Evolutionary conservation across 371 early-diverging fungal species (phyloP).

Genomic region (Mortierella sp.): DNA sequence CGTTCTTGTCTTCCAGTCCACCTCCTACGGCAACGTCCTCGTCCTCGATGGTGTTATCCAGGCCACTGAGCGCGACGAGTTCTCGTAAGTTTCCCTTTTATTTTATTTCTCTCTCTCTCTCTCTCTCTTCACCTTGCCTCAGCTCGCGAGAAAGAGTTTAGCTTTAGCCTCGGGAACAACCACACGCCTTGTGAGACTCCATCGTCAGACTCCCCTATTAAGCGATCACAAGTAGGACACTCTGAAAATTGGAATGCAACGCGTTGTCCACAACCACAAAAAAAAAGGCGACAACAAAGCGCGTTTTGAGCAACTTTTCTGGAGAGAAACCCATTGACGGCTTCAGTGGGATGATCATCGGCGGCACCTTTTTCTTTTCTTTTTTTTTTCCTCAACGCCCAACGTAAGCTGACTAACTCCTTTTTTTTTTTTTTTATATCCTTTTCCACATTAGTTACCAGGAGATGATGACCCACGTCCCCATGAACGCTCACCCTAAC

Average conservation of each 20-base stretch:
- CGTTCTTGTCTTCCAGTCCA: constrained; percentile 94
- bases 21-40: constrained; percentile 94
- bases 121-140: too few species aligned
- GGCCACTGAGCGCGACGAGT: constrained; percentile 97
- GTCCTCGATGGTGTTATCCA: constrained; percentile 98
- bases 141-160: too few species aligned
- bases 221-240: too few species aligned
- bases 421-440: neutral
- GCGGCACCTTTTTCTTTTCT: neutral
- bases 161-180: too few species aligned
- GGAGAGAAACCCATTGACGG: too few species aligned
- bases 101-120: neutral
- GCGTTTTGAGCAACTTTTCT: too few species aligned
- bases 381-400: neutral
- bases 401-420: neutral
- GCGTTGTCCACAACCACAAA: neutral
- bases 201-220: too few species aligned
- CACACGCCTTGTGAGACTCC: too few species aligned
- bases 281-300: too few species aligned
- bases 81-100: constrained; percentile 73
- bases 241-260: neutral
- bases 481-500: constrained; percentile 94
- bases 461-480: constrained; percentile 98
- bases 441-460: constrained; percentile 76
- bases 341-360: too few species aligned